Evolutionary conservation across 2,329 filamentous ascomycete genomes (phyloP).

Genomic region (Ophiostoma sp.): DNA sequence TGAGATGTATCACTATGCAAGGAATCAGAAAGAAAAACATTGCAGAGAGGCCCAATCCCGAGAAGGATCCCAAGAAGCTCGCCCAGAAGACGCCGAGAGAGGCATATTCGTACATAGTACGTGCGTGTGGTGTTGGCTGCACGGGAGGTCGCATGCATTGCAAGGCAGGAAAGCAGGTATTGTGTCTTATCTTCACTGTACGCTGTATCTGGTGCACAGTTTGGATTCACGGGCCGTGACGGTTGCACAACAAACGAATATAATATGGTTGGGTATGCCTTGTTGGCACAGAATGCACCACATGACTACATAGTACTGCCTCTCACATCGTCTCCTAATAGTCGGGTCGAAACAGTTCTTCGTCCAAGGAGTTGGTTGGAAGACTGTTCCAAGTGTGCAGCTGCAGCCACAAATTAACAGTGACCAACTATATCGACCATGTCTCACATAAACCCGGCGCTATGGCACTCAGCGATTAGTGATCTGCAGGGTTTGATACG

Average conservation of each 20-base stretch:
- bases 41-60: not conserved
- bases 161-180: not conserved
- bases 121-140: slow-evolving; percentile 3
- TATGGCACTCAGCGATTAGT: slow-evolving; percentile 7
- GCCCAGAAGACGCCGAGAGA: not conserved
- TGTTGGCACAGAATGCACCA: not conserved
- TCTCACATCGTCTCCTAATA: no score
- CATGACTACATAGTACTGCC: not conserved
- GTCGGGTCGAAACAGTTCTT: not conserved
- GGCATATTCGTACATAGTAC: no score
- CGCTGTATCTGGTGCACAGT: not conserved
- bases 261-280: not conserved
- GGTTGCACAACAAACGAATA: not conserved
- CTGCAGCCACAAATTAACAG: not conserved
- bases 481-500: not conserved
- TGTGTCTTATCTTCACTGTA: not conserved
- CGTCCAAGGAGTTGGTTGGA: no score
- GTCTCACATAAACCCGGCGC: slow-evolving; percentile 15
- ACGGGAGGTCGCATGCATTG: not conserved
- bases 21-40: not conserved
- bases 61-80: not conserved
- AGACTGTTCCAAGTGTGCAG: not conserved
- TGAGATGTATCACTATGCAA: no score
- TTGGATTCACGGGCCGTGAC: not conserved
- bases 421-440: not conserved